Evolutionary conservation across 1,284 basidiomycete genomes (phyloP).

Genomic region (Hortiboletus rubellus): DNA sequence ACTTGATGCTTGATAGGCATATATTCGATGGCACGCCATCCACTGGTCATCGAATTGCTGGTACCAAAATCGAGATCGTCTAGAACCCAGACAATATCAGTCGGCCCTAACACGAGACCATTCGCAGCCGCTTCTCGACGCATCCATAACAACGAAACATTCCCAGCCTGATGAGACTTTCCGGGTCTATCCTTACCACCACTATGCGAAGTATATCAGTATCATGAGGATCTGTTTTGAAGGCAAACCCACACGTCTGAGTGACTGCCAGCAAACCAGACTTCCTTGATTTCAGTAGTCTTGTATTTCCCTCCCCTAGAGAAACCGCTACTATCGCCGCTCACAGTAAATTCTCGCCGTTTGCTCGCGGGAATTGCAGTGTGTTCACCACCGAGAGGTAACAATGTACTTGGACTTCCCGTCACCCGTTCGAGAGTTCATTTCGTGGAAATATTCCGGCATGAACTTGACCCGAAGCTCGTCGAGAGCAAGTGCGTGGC

Average conservation of each 20-base stretch:
- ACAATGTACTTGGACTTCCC: constrained; percentile 12
- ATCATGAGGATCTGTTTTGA: not conserved
- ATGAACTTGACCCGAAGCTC: constrained; percentile 44
- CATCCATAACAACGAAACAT: constrained; percentile 33
- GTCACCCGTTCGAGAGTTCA: constrained; percentile 19
- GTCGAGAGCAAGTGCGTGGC: constrained; percentile 45
- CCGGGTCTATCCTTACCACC: constrained; percentile 23
- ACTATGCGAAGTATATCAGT: constrained; percentile 12
- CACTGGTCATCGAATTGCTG: constrained; percentile 19
- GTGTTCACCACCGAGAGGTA: not conserved
- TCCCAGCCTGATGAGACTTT: constrained; percentile 20
- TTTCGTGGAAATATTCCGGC: constrained; percentile 39
- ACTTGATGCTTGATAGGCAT: constrained; percentile 32
- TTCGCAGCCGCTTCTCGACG: constrained; percentile 21
- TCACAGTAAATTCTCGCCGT: not conserved
- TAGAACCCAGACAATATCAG: constrained; percentile 28
- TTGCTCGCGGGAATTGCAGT: not conserved
- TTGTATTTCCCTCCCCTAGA: not conserved
- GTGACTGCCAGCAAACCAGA: constrained; percentile 37
- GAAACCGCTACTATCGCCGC: not conserved
- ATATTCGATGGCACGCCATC: constrained; percentile 27
- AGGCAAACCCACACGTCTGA: constrained; percentile 33
- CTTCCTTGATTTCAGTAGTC: constrained; percentile 28
- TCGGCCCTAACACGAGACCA: constrained; percentile 26
- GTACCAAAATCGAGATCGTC: constrained; percentile 25